These are phyloP conservation scores for Claviceps sp. DNA, from an alignment of 2,329 filamentous ascomycete genomes.

Conservation along the genomic window DNA sequence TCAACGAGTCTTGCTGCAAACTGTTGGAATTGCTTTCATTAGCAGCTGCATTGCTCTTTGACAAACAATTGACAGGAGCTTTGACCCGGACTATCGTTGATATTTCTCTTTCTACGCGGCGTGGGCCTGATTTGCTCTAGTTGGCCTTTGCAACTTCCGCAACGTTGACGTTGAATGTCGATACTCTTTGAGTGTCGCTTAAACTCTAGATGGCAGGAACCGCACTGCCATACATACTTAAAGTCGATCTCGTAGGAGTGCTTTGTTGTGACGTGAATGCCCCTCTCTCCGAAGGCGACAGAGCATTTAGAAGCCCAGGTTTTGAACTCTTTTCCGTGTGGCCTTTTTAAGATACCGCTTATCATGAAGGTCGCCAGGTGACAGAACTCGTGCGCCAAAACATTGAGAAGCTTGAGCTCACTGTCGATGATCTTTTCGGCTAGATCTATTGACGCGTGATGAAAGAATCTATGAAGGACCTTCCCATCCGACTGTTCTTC, in stretches of 20 bases:
- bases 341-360: constrained; percentile 56
- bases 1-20: constrained; percentile 57
- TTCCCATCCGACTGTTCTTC: constrained; percentile 14
- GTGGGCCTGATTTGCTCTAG: constrained; percentile 70
- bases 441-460: constrained; percentile 73
- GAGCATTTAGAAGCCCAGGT: constrained; percentile 49
- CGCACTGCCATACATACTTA: constrained; percentile 81
- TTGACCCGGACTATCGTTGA: constrained; percentile 13
- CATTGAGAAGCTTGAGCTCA: constrained; percentile 67
- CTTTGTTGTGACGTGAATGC: constrained; percentile 73
- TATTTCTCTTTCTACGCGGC: constrained; percentile 27
- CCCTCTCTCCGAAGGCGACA: constrained; percentile 42
- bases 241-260: constrained; percentile 84
- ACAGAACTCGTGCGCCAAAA: constrained; percentile 93
- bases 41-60: constrained; percentile 54
- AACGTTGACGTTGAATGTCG: constrained; percentile 55
- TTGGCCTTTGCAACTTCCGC: constrained; percentile 58
- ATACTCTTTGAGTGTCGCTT: constrained; percentile 81
- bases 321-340: constrained; percentile 79
- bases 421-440: constrained; percentile 78
- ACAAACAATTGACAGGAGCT: constrained; percentile 41
- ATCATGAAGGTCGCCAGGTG: constrained; percentile 90
- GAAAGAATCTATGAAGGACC: constrained; percentile 22
- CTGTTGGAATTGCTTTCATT: constrained; percentile 39
- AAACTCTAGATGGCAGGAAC: constrained; percentile 54